Conservation (phyloP, 225 moss, liverwort and hornwort species). For the Sphagnum contortum region DNA sequence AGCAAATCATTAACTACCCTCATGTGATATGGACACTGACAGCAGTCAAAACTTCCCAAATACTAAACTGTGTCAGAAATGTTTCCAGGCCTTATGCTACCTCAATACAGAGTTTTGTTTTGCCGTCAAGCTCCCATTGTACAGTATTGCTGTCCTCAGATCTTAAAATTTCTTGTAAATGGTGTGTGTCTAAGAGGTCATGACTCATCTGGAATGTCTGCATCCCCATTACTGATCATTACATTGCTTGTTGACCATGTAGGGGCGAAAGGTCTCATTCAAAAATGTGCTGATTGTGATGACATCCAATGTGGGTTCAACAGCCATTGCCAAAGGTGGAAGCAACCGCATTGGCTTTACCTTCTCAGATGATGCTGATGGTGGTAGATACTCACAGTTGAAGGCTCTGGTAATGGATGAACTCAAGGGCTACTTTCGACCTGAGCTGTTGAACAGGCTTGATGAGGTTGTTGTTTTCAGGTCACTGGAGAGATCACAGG, state of each 20-base stretch:
- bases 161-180: too few species aligned
- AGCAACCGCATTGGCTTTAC: constrained; percentile 80
- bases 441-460: constrained; percentile 82
- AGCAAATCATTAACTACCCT: too few species aligned
- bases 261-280: constrained; percentile 82
- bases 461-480: constrained; percentile 96
- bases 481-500: constrained; percentile 85
- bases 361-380: constrained; percentile 78
- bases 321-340: constrained; percentile 82
- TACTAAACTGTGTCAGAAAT: too few species aligned
- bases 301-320: constrained; percentile 89
- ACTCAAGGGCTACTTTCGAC: constrained; percentile 85
- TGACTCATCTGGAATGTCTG: too few species aligned
- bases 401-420: constrained; percentile 92
- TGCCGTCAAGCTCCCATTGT: too few species aligned
- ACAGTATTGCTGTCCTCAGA: too few species aligned
- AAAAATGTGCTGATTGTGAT: constrained; percentile 86
- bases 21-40: too few species aligned
- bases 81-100: too few species aligned
- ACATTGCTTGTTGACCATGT: neutral
- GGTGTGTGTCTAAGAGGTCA: too few species aligned
- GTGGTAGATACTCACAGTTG: constrained; percentile 73
- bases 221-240: too few species aligned
- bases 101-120: too few species aligned
- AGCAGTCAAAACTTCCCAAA: too few species aligned